A percentile compares a stretch with the other conserved stretches of the same genome.
These are phyloP conservation scores for Stemphylium vesicarium DNA, from an alignment of 2,329 filamentous ascomycete genomes.

Conservation along the genomic window DNA sequence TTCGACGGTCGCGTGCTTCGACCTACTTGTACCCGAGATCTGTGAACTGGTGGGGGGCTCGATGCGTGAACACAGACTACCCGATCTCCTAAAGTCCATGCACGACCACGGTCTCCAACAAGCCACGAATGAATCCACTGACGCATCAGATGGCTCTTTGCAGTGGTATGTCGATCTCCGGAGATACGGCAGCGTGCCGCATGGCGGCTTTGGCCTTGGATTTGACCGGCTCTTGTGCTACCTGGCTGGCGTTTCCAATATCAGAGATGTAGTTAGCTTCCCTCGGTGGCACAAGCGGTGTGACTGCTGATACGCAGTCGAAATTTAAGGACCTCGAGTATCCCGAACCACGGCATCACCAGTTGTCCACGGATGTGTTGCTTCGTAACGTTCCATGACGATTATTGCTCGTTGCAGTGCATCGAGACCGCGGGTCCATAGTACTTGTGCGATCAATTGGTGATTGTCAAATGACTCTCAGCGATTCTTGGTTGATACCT, in stretches of 20 bases:
- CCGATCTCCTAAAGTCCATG: constrained; percentile 74
- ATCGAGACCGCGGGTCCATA: constrained; percentile 10
- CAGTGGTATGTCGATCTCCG: constrained; percentile 90
- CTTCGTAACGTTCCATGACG: constrained; percentile 13
- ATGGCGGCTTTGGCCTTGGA: constrained; percentile 88
- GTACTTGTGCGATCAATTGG: constrained; percentile 27
- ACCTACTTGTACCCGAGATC: constrained; percentile 82
- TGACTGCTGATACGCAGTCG: constrained; percentile 51
- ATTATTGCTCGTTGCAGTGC: constrained; percentile 13
- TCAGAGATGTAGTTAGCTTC: constrained; percentile 86
- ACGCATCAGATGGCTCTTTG: constrained; percentile 51
- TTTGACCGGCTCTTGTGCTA: constrained; percentile 89
- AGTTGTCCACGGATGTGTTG: constrained; percentile 6
- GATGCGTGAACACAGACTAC: constrained; percentile 81
- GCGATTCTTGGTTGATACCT: not conserved
- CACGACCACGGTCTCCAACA: constrained; percentile 66
- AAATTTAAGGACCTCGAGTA: constrained; percentile 9
- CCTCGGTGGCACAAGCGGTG: constrained; percentile 71
- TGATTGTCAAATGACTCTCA: constrained; percentile 11
- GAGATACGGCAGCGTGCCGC: constrained; percentile 87
- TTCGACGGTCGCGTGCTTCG: constrained; percentile 83
- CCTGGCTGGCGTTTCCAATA: constrained; percentile 78
- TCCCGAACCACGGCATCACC: constrained; percentile 11
- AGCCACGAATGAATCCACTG: constrained; percentile 21
- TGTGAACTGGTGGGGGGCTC: constrained; percentile 90